These are phyloP conservation scores for Pistacia integerrima DNA, from an alignment of 345 rosid genomes.

Conservation along the genomic window DNA sequence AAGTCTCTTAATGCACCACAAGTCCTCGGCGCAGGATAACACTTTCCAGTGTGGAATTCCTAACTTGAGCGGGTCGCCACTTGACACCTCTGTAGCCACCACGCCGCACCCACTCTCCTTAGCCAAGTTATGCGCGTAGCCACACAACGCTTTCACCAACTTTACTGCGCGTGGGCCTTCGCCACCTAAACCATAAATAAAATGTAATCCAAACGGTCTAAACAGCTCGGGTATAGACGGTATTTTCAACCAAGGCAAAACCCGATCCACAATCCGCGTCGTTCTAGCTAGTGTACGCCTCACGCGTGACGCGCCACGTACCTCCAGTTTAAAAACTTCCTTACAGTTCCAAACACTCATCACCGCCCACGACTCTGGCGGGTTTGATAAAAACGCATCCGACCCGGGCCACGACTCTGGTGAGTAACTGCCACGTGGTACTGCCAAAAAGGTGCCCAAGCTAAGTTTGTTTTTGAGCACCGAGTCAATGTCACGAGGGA, in stretches of 20 bases:
- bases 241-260: slow-evolving; percentile 68
- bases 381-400: slow-evolving; percentile 57
- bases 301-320: slow-evolving; percentile 70
- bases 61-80: slow-evolving; percentile 58
- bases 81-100: slow-evolving; percentile 83
- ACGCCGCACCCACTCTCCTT: slow-evolving; percentile 64
- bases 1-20: slow-evolving; percentile 92
- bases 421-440: slow-evolving; percentile 49
- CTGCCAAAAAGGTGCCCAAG: slow-evolving; percentile 80
- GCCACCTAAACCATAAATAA: slow-evolving; percentile 90
- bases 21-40: slow-evolving; percentile 77
- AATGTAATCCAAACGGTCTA: slow-evolving; percentile 75
- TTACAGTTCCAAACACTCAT: slow-evolving; percentile 84
- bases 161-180: slow-evolving; percentile 73
- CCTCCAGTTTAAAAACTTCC: slow-evolving; percentile 74
- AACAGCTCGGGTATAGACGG: slow-evolving; percentile 92
- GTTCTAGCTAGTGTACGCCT: slow-evolving; percentile 60
- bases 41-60: slow-evolving; percentile 85
- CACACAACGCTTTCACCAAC: slow-evolving; percentile 64
- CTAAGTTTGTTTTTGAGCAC: slow-evolving; percentile 72
- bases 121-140: slow-evolving; percentile 86
- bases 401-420: slow-evolving; percentile 58
- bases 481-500: slow-evolving; percentile 89
- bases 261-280: slow-evolving; percentile 64
- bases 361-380: slow-evolving; percentile 89